Evolutionary conservation across 306 rosid species (phyloP), one percentile per base, ranked within the genome.

Genomic region (Lathyrus oleraceus): DNA sequence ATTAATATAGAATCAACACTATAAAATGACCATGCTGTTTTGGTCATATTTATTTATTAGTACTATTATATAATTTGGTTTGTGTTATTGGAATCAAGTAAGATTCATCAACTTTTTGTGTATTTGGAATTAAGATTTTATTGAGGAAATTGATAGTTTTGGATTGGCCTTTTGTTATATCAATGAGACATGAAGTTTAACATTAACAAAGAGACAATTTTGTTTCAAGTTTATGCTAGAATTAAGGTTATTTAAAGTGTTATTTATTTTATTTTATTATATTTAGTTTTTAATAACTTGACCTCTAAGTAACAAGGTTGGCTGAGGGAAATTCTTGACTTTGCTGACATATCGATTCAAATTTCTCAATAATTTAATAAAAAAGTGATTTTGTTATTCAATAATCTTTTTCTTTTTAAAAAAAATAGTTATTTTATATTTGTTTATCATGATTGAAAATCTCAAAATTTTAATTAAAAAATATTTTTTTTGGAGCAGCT

Each of bases 121-220:
- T 16, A 40, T 23, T 27, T 14, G 39, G 10, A 23, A 43, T 6
- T 16, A 21, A 25, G 1, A 25, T 70, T 16, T 59, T 59, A 28
- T 17, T 43, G 32, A 16, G 5, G 7, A 14, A 61, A 61, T 27
- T 16, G 20, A 74, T 57, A 8, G 20, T 54, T 43, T 75, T 21
- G 42, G 13, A 6, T 32, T 6, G 53, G 42, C 12, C 76, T 38
- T 76, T 61, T 51, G 65, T 42, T 60, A 9, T 69, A 61, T 49
- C 40, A 39, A 39, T 63, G 3, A 69, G 70, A 27, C 70, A 61
- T 61, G 52, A 39, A 61, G 15, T 61, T 69, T 76, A 14, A 63
- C 27, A 30, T 13, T 61, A 32, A 53, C 12, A 51, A 76, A 54
- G 76, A 61, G 76, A 52, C 81, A 76, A 25, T 42, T 38, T 25